Percentiles rank a stretch among this genome's conserved stretches.
These are phyloP conservation scores for Abrus pulchellus DNA, from an alignment of 306 rosid species.

Conservation along the genomic window DNA sequence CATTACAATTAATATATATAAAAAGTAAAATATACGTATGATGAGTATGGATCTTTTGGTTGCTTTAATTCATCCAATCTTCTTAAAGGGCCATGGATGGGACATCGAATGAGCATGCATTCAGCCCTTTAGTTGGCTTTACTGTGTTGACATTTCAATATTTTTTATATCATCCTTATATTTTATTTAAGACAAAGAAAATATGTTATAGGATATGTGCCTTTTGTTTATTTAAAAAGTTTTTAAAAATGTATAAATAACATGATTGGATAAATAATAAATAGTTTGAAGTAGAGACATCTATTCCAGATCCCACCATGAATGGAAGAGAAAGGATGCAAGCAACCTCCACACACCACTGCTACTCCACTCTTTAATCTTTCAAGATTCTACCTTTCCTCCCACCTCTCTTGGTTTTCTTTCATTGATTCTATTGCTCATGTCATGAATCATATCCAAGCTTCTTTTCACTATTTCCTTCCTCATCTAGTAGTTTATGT, in stretches of 20 bases:
- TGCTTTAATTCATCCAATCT: conserved; percentile 12
- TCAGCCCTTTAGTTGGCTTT: conserved; percentile 5
- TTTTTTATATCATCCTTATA: neutral
- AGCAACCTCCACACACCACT: neutral
- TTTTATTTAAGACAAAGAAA: too few species aligned
- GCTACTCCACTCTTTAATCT: conserved; percentile 28
- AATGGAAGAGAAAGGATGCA: conserved; percentile 31
- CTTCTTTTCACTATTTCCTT: neutral
- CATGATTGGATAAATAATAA: conserved; percentile 4
- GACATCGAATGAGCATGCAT: conserved; percentile 19
- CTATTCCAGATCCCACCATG: conserved; percentile 36
- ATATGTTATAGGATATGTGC: neutral
- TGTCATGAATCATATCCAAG: neutral
- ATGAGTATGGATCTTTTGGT: conserved; percentile 12
- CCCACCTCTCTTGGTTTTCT: neutral
- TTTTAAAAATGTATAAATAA: neutral
- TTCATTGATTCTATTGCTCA: neutral
- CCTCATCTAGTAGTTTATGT: neutral
- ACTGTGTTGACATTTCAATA: neutral
- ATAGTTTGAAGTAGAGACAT: neutral
- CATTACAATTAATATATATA: neutral
- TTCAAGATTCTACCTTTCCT: conserved; percentile 17
- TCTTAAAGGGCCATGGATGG: neutral
- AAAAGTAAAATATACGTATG: neutral
- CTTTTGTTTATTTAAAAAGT: neutral